A percentile compares a stretch with the other conserved stretches of the same genome.
These are phyloP conservation scores for Alternaria arbusti DNA, from an alignment of 2,329 filamentous ascomycete genomes.

Conservation along the genomic window DNA sequence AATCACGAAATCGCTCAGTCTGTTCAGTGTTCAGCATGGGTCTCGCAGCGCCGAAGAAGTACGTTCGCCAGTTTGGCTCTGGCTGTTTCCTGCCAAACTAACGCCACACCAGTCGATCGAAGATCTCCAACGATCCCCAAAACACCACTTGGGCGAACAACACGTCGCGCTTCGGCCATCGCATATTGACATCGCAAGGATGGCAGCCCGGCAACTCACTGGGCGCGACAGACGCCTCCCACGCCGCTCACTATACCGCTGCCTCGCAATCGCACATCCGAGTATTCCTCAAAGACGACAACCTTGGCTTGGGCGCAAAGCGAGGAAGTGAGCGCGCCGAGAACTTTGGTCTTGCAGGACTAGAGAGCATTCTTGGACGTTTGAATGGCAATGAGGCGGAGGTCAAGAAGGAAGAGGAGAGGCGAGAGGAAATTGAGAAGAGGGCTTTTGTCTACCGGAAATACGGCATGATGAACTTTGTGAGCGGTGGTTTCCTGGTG, in stretches of 20 bases:
- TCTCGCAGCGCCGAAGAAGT: constrained; percentile 73
- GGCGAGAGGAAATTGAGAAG: constrained; percentile 72
- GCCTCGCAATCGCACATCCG: constrained; percentile 87
- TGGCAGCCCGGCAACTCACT: constrained; percentile 88
- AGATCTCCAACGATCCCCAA: constrained; percentile 90
- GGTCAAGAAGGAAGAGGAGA: constrained; percentile 72
- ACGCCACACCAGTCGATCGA: constrained; percentile 59
- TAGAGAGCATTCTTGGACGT: constrained; percentile 84
- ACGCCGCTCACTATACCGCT: constrained; percentile 76
- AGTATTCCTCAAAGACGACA: constrained; percentile 87
- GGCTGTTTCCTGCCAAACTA: constrained; percentile 10
- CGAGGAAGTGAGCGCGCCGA: constrained; percentile 71
- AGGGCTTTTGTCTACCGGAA: constrained; percentile 75
- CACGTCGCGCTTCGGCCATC: constrained; percentile 83
- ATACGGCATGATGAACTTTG: constrained; percentile 83
- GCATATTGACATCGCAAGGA: constrained; percentile 84
- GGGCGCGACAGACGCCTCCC: constrained; percentile 76
- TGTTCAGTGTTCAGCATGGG: constrained; percentile 61
- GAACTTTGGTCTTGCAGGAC: constrained; percentile 83
- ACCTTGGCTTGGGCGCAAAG: constrained; percentile 84
- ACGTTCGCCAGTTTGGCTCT: constrained; percentile 29
- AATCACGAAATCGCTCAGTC: constrained; percentile 7
- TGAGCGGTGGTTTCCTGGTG: constrained; percentile 78
- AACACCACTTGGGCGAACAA: constrained; percentile 92
- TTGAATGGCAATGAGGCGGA: constrained; percentile 87